Conservation (phyloP, 768 basidiomycete species). For the Xerocomus potaroensis region DNA sequence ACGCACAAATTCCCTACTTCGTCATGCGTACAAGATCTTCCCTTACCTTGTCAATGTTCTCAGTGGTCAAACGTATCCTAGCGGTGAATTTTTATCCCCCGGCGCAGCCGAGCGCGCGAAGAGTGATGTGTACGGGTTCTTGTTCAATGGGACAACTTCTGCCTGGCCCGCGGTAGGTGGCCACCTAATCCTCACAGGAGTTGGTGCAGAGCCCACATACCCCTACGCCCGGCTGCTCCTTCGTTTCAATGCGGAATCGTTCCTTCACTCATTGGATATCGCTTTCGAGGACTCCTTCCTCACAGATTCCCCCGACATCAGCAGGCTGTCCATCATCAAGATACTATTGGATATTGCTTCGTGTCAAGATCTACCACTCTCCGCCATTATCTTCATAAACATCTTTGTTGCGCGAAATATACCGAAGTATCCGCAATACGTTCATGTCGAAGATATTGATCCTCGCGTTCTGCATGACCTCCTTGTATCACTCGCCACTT, state of each 20-base stretch:
- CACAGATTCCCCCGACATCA: constrained; percentile 62
- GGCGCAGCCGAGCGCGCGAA: constrained; percentile 70
- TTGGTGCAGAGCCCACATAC: constrained; percentile 76
- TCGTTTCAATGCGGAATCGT: constrained; percentile 88
- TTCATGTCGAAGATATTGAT: constrained; percentile 42
- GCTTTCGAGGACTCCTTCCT: constrained; percentile 93
- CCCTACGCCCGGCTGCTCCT: constrained; percentile 85
- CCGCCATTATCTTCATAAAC: constrained; percentile 79
- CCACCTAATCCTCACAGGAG: constrained; percentile 68
- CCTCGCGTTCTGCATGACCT: constrained; percentile 69
- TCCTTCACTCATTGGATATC: constrained; percentile 89
- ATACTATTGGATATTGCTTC: constrained; percentile 78
- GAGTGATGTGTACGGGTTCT: constrained; percentile 68
- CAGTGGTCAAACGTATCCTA: constrained; percentile 84
- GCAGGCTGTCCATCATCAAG: constrained; percentile 77
- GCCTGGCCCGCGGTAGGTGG: constrained; percentile 79
- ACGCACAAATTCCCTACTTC: constrained; percentile 30
- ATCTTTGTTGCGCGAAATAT: constrained; percentile 97
- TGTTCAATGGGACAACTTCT: constrained; percentile 78
- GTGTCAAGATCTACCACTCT: constrained; percentile 45
- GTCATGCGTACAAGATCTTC: constrained; percentile 89
- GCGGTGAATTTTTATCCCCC: constrained; percentile 62
- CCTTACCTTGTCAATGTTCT: constrained; percentile 80
- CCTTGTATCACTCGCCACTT: constrained; percentile 72
- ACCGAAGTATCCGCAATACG: constrained; percentile 91